A percentile compares a stretch with the other conserved stretches of the same genome.
phyloP scores from a whole-genome alignment of 2,329 filamentous ascomycete species.

The Meredithiella fracta region DNA sequence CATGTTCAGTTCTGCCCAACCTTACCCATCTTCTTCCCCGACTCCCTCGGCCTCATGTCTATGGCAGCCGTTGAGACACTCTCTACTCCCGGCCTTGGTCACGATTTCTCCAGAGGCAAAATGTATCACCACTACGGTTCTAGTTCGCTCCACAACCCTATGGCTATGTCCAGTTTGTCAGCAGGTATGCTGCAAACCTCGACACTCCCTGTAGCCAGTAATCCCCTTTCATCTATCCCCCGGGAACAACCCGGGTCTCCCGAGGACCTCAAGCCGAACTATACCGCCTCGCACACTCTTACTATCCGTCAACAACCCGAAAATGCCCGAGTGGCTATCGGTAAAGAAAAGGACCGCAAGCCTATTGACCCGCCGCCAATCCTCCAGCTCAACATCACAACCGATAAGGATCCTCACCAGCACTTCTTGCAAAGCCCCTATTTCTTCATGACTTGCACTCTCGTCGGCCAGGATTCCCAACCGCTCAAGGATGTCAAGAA shows the following conservation, averaged over 20 bases:
- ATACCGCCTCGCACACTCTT: constrained; percentile 21
- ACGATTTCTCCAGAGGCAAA: constrained; percentile 13
- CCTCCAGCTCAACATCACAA: constrained; percentile 42
- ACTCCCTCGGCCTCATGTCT: constrained; percentile 7
- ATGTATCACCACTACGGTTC: constrained; percentile 12
- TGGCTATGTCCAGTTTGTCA: constrained; percentile 6
- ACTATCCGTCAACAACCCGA: constrained; percentile 49
- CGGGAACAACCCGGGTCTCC: constrained; percentile 2
- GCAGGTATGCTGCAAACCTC: constrained; percentile 4
- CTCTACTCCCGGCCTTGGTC: constrained; percentile 8
- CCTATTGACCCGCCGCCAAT: constrained; percentile 80
- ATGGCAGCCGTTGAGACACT: constrained; percentile 11
- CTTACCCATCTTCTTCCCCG: background rate
- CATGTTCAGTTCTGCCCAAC: constrained; percentile 8
- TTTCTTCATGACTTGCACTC: constrained; percentile 30
- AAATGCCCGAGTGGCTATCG: constrained; percentile 49
- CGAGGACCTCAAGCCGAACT: constrained; percentile 7
- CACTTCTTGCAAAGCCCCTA: constrained; percentile 28
- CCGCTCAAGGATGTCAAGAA: constrained; percentile 21
- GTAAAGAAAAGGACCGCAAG: constrained; percentile 72
- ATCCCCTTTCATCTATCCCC: background rate
- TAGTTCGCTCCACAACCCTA: constrained; percentile 3
- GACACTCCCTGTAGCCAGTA: background rate
- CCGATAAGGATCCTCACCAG: constrained; percentile 29
- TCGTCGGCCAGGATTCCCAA: constrained; percentile 28